Percentiles rank a stretch among this genome's conserved stretches.
phyloP scores from a whole-genome alignment of 768 basidiomycete genomes.

The Lyophyllum semitale region DNA sequence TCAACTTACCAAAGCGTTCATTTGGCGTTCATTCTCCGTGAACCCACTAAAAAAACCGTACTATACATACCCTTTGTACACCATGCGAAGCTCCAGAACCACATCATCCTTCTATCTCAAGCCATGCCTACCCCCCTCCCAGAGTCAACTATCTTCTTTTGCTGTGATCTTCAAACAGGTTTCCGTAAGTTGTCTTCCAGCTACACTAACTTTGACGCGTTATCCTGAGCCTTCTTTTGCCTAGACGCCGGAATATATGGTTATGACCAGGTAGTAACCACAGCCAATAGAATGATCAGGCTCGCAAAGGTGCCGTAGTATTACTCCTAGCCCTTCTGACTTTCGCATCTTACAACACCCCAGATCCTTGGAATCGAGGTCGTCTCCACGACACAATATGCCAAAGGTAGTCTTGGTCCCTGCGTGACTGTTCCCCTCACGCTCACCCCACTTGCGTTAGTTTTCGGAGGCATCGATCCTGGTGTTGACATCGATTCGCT shows the following conservation, averaged over 20 bases:
- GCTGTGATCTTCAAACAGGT: conserved; percentile 83
- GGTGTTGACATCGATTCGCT: conserved; percentile 58
- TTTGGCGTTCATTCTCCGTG: conserved; percentile 8
- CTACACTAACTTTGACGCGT: not conserved
- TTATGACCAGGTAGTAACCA: conserved; percentile 70
- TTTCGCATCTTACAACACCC: not conserved
- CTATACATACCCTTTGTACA: not conserved
- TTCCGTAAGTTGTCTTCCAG: conserved; percentile 55
- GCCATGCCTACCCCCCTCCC: conserved; percentile 32
- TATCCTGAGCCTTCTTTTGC: not conserved
- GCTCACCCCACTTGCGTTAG: conserved; percentile 32
- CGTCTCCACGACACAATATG: conserved; percentile 83
- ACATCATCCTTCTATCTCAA: conserved; percentile 5
- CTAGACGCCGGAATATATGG: conserved; percentile 56
- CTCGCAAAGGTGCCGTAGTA: conserved; percentile 58
- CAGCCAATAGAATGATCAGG: conserved; percentile 76
- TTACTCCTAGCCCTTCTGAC: not conserved
- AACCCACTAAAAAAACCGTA: conserved; percentile 5
- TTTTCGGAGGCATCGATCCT: conserved; percentile 66
- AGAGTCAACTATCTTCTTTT: conserved; percentile 60
- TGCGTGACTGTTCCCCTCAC: not conserved
- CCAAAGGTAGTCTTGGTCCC: conserved; percentile 53
- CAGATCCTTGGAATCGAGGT: conserved; percentile 71
- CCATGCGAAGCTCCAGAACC: conserved; percentile 10
- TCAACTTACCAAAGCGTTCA: not conserved